A percentile compares a stretch with the other conserved stretches of the same genome.
phyloP scores from a whole-genome alignment of 352 stramenopile species.

The Pythium monospermum region DNA sequence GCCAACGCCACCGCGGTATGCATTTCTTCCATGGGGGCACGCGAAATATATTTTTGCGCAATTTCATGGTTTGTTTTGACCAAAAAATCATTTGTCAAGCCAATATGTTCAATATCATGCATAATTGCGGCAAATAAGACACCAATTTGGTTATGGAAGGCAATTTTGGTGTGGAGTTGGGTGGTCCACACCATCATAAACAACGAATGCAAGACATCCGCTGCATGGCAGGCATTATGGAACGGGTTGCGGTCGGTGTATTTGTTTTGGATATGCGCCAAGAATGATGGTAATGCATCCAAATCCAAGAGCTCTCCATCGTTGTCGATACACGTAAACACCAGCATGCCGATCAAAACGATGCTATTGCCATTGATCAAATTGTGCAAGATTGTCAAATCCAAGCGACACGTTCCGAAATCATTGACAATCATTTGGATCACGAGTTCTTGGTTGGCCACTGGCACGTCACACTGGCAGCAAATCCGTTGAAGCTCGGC shows the following conservation, averaged over 20 bases:
- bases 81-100: slow-evolving; percentile 75
- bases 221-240: slow-evolving; percentile 77
- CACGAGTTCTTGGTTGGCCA: slow-evolving; percentile 37
- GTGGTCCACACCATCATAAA: slow-evolving; percentile 70
- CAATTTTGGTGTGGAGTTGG: slow-evolving; percentile 41
- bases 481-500: slow-evolving; percentile 49
- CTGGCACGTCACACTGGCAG: slow-evolving; percentile 36
- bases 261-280: slow-evolving; percentile 54
- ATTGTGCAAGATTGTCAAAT: slow-evolving; percentile 67
- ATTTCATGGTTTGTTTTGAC: slow-evolving; percentile 71
- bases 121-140: slow-evolving; percentile 71
- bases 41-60: slow-evolving; percentile 45
- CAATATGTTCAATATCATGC: slow-evolving; percentile 78
- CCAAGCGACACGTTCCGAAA: slow-evolving; percentile 64
- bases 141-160: slow-evolving; percentile 62
- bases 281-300: slow-evolving; percentile 36
- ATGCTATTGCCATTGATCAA: slow-evolving; percentile 58
- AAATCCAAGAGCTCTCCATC: slow-evolving; percentile 52
- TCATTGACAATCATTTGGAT: slow-evolving; percentile 39
- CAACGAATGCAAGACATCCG: slow-evolving; percentile 74
- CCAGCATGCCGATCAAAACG: slow-evolving; percentile 63
- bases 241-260: slow-evolving; percentile 72
- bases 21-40: slow-evolving; percentile 75
- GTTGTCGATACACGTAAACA: slow-evolving; percentile 62
- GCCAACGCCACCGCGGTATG: slow-evolving; percentile 56